These are phyloP conservation scores for Lasiosphaeria miniovina DNA, from an alignment of 495 filamentous ascomycete genomes.

Conservation along the genomic window DNA sequence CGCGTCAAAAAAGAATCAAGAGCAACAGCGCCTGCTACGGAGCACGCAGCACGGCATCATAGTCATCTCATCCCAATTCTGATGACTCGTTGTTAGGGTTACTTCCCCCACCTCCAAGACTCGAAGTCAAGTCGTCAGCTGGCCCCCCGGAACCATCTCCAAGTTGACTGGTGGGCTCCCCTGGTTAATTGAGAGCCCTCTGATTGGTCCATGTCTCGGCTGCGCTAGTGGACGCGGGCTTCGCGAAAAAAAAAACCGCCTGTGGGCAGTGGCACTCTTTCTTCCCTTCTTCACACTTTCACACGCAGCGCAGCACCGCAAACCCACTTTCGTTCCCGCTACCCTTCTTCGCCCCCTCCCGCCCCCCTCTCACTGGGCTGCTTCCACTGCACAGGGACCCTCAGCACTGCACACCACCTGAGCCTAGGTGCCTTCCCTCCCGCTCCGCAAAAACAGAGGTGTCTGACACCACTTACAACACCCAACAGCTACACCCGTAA, in stretches of 20 bases:
- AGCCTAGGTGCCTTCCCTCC: too few relatives aligned
- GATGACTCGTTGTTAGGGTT: conserved; percentile 6
- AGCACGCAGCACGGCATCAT: background rate
- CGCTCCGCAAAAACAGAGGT: too few relatives aligned
- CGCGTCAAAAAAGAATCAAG: background rate
- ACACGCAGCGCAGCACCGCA: conserved; percentile 4
- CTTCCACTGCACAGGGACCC: too few relatives aligned
- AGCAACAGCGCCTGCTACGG: background rate
- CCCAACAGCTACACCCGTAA: too few relatives aligned
- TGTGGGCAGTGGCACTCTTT: conserved; percentile 13
- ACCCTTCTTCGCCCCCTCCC: too few relatives aligned
- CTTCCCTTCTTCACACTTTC: conserved; percentile 15
- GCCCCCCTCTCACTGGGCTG: too few relatives aligned
- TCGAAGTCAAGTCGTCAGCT: conserved; percentile 10
- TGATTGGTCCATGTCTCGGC: conserved; percentile 17
- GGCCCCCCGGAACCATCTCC: conserved; percentile 9
- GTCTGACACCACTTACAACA: too few relatives aligned
- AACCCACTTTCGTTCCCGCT: background rate
- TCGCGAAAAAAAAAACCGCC: conserved; percentile 6
- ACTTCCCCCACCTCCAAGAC: conserved; percentile 1
- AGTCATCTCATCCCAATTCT: background rate
- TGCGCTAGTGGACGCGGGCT: conserved; percentile 14
- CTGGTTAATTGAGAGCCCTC: background rate
- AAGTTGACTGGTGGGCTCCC: conserved; percentile 14
- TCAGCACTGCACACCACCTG: too few relatives aligned